These are phyloP conservation scores for Ajuga chamaepitys DNA, from an alignment of 257 asterid genomes.

Conservation along the genomic window DNA sequence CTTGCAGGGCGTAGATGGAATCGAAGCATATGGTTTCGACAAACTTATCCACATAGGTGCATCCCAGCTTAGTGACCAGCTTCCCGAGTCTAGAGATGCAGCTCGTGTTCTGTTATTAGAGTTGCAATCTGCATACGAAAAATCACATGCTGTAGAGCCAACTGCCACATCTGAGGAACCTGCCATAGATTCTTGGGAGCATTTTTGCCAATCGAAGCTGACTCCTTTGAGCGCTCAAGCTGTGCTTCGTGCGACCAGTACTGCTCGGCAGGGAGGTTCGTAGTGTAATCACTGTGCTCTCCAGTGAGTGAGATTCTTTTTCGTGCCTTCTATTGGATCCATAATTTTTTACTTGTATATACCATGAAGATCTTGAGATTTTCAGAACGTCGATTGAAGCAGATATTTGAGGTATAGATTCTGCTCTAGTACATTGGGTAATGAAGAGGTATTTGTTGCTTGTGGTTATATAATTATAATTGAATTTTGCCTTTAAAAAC, in stretches of 20 bases:
- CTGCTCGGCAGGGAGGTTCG: constrained; percentile 53
- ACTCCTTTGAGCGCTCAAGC: constrained; percentile 82
- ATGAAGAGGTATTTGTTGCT: constrained; percentile 22
- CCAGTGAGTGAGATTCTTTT: constrained; percentile 20
- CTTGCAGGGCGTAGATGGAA: constrained; percentile 64
- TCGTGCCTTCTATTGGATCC: constrained; percentile 16
- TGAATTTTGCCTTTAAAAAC: too few species aligned
- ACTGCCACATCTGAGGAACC: constrained; percentile 29
- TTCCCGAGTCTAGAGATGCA: constrained; percentile 88
- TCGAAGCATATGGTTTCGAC: constrained; percentile 61
- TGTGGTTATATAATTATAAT: constrained; percentile 9
- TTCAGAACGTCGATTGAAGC: constrained; percentile 23
- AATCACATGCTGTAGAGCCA: constrained; percentile 21
- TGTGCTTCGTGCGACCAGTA: constrained; percentile 72
- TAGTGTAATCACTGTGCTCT: constrained; percentile 21
- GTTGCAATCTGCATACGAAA: constrained; percentile 48
- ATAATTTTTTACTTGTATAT: constrained; percentile 49
- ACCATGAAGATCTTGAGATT: constrained; percentile 39
- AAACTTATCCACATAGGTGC: constrained; percentile 69
- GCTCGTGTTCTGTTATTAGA: constrained; percentile 72
- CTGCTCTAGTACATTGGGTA: constrained; percentile 12
- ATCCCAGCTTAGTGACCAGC: constrained; percentile 76
- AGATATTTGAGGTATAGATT: constrained; percentile 30
- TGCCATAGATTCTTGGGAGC: constrained; percentile 50
- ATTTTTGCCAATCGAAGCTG: constrained; percentile 65